Conservation (phyloP, 139 green algal species). For the Coccomyxa sp. region DNA sequence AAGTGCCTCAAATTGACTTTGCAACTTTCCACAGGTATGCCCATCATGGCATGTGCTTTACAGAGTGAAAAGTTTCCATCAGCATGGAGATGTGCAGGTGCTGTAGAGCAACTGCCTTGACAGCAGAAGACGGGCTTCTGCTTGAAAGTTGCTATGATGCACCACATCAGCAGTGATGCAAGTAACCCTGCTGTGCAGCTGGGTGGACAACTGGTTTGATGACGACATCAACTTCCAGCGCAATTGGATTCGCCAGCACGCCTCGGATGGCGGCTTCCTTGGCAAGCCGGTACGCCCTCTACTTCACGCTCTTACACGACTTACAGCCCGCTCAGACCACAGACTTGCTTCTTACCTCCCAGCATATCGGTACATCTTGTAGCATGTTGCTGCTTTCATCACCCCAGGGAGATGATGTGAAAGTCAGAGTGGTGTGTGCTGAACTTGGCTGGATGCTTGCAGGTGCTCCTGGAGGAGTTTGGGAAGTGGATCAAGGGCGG, state of each 20-base stretch:
- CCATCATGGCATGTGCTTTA: too few relatives aligned
- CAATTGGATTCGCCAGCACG: slow-evolving; percentile 40
- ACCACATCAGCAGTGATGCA: too few relatives aligned
- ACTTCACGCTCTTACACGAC: too few relatives aligned
- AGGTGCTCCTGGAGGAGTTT: slow-evolving; percentile 30
- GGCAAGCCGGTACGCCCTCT: slow-evolving; percentile 25
- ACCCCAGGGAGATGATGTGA: background rate
- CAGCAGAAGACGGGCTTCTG: too few relatives aligned
- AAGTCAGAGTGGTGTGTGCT: background rate
- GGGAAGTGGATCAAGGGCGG: slow-evolving; percentile 19
- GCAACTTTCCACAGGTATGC: slow-evolving; percentile 45
- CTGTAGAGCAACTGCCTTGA: too few relatives aligned
- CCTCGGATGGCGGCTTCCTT: slow-evolving; percentile 16
- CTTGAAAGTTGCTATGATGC: too few relatives aligned
- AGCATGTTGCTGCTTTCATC: background rate
- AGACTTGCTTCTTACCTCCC: slow-evolving; percentile 5
- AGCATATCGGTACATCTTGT: background rate
- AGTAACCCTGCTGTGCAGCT: too few relatives aligned
- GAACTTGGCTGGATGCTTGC: background rate
- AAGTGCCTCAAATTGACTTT: slow-evolving; percentile 41
- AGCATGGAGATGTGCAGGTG: too few relatives aligned
- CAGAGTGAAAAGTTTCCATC: too few relatives aligned
- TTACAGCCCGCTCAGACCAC: too few relatives aligned
- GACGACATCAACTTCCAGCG: slow-evolving; percentile 18
- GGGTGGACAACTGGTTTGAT: slow-evolving; percentile 1